Evolutionary conservation across 2,329 filamentous ascomycete genomes (phyloP), one percentile per base, ranked within the genome.

Genomic region (Neofusicoccum laricinum): DNA sequence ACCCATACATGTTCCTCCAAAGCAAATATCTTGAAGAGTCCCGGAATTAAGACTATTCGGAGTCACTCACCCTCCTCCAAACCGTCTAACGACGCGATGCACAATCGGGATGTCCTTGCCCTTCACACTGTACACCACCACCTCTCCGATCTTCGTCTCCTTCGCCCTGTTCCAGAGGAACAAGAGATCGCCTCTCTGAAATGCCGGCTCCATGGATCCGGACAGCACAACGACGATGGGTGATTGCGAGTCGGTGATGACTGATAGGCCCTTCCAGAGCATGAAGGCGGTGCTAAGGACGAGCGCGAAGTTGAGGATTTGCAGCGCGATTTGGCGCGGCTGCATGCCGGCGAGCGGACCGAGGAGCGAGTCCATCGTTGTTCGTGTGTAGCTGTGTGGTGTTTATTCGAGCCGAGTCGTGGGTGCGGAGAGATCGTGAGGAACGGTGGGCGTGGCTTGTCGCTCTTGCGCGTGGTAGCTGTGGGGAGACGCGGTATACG

Each of bases 101-200:
- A 99, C 95, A 78, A 99, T 99, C 34, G 95, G 95, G 68, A 99
- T 98, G 69, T 97, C 91, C 83, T 98, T 99, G 65, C 90, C 93
- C 76, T 88, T 86, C 62, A 97, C 90, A 74, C 96, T 96, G 79
- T 91, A 92, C 53, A 92, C 89, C 69, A 92, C 89, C 67, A 91
- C 83, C 77, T 92, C 89, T 17, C 89, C 89, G 50, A 91, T 81
- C 71, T 90, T 84, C 1, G 88, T 88, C 48, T 89, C 84, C 73
- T 76, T 66, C 62, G 83, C 78, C 63, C 90, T 81, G 75, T 93
- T 93, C 90, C 90, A 93, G 7, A 93, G 80, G 71, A 93, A 86
- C 2, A 93, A 81, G 6, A 93, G 79, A 72, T 93, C 90, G 63
- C 90, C 90, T 49, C 90, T 84, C 76, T 93, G 89, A 76, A 93